Base-by-base conservation (phyloP, 2,329 filamentous ascomycete species). In the Sporothrix brunneoviolacea region DNA sequence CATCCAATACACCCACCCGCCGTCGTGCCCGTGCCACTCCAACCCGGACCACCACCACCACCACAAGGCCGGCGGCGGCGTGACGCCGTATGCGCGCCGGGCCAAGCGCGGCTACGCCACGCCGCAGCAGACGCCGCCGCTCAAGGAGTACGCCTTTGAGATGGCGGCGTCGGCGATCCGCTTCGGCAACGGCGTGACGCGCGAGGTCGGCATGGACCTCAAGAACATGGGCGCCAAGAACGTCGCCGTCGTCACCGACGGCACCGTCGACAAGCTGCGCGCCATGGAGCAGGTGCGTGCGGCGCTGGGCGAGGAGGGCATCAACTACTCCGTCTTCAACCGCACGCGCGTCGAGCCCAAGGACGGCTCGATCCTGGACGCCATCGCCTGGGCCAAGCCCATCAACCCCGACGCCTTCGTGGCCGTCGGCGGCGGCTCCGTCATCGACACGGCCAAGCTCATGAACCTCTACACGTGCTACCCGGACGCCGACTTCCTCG, bases 91-190 rank as follows among this genome's bases (percentile, higher is more conserved):
- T 50, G 66, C 62, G 24, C 57, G 70, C 42, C 62, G 66, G 55
- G 62, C 57, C 52, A 67, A 57, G 57, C 68, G 80, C 30, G 73
- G 72, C 44, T 83, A 79, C 66, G 90, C 88, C n/a, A 91, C 88
- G 0, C 88, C 91, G 0, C 71, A 86, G 24, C 84, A 89, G 61
- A 70, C 76, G 8, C 77, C 79, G 3, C 79, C 82, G 57, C 80
- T 90, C 62, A 95, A 94, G 66, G 93, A 98, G 67, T 98, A 98
- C 70, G 93, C 93, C 13, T 98, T 98, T 64, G 93, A 98, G 68
- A 95, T 98, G 91, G 93, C 93, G 0, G 90, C 93, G 2, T 95
- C 88, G 1, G 88, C 86, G 24, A 96, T 98, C 62, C 83, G 93
- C 12, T 98, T 97, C 61, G 93, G 93, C 0, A 88, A 89, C 0